These are phyloP conservation scores for Gossypium schwendimanii DNA, from an alignment of 441 rosid species.

Conservation along the genomic window DNA sequence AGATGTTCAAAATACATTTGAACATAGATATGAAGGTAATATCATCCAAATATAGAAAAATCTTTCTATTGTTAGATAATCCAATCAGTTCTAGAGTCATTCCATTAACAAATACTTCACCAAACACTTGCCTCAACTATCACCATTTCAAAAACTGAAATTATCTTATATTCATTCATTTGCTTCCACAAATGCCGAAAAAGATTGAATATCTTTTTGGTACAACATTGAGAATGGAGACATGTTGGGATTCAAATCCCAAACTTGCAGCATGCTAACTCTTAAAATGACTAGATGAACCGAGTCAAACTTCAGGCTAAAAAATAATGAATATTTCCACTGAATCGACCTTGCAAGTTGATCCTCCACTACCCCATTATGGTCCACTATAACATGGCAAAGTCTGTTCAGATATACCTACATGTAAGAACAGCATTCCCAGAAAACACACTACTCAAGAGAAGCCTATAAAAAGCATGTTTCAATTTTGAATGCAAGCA, in stretches of 20 bases:
- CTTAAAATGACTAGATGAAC: background rate
- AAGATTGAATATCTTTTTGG: background rate
- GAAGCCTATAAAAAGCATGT: too few species aligned
- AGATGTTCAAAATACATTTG: background rate
- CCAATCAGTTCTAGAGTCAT: background rate
- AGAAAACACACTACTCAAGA: too few species aligned
- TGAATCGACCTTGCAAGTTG: background rate
- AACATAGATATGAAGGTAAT: background rate
- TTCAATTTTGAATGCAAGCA: background rate
- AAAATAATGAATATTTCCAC: background rate
- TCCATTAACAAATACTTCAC: background rate
- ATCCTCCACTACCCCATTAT: background rate
- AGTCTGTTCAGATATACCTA: background rate
- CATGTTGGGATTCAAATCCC: background rate
- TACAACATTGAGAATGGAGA: background rate
- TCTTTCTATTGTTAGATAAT: background rate
- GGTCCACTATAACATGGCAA: background rate
- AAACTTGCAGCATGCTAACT: background rate
- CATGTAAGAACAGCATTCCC: too few species aligned
- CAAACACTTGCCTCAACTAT: background rate
- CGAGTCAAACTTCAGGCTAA: background rate
- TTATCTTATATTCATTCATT: background rate
- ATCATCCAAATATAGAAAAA: background rate
- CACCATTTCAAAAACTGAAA: background rate
- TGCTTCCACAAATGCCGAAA: background rate